Conservation (phyloP, 345 rosid species). For the Arabidopsis suecica region DNA sequence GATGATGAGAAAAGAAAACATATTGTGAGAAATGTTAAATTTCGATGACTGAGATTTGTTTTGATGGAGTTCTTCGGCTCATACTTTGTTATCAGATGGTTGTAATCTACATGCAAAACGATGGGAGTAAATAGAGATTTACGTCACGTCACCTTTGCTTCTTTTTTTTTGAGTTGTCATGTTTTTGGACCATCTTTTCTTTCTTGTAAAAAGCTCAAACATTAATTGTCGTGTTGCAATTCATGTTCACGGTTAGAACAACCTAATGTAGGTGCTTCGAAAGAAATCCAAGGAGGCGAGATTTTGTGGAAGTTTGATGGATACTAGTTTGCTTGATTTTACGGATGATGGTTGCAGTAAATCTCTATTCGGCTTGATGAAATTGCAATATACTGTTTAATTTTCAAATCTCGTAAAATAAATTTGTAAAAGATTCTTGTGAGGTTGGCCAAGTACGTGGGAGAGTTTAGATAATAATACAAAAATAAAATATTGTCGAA, state of each 20-base stretch:
- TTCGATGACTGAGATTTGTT: neutral
- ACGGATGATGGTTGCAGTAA: neutral
- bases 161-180: slow-evolving; percentile 9
- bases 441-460: neutral
- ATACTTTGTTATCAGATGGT: neutral
- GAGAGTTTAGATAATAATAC: neutral
- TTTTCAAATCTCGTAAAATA: neutral
- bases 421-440: neutral
- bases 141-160: slow-evolving; percentile 22
- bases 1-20: slow-evolving; percentile 16
- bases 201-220: slow-evolving; percentile 17
- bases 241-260: slow-evolving; percentile 20
- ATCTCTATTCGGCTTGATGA: neutral
- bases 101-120: slow-evolving; percentile 18
- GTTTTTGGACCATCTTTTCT: slow-evolving; percentile 11
- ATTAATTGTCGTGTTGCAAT: slow-evolving; percentile 16
- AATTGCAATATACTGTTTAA: neutral
- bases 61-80: neutral
- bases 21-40: slow-evolving; percentile 10
- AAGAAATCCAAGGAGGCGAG: slow-evolving; percentile 2
- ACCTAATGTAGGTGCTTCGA: slow-evolving; percentile 4
- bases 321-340: slow-evolving; percentile 5
- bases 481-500: neutral
- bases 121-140: slow-evolving; percentile 2
- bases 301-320: neutral